Evolutionary conservation across 164 flowering plant genomes (phyloP).

Genomic region (Brasenia schreberi): DNA sequence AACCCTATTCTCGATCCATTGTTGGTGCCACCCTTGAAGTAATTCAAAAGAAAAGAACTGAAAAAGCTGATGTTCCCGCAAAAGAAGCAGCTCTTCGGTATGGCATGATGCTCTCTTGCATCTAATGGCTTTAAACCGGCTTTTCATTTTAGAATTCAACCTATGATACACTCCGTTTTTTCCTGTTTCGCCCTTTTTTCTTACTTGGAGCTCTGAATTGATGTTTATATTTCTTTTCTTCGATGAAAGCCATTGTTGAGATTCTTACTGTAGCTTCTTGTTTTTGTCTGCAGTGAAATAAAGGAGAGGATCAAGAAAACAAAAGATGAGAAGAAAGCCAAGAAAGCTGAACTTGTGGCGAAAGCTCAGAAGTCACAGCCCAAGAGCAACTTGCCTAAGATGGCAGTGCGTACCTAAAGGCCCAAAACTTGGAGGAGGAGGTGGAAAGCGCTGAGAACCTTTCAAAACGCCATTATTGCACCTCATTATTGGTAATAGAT

Average conservation of each 20-base stretch:
- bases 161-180: too few relatives aligned
- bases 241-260: too few relatives aligned
- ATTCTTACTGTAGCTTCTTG: too few relatives aligned
- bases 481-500: too few relatives aligned
- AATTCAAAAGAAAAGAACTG: slow-evolving; percentile 35
- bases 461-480: too few relatives aligned
- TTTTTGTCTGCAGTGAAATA: slow-evolving; percentile 23
- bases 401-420: slow-evolving; percentile 29
- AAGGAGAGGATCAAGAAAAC: slow-evolving; percentile 41
- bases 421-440: slow-evolving; percentile 35
- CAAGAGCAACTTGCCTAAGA: slow-evolving; percentile 25
- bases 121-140: too few relatives aligned
- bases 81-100: slow-evolving; percentile 37
- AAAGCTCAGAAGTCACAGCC: slow-evolving; percentile 21
- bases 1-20: slow-evolving; percentile 35
- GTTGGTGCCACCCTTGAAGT: slow-evolving; percentile 40
- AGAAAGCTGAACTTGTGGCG: slow-evolving; percentile 30
- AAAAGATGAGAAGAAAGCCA: slow-evolving; percentile 40
- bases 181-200: too few relatives aligned
- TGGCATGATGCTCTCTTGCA: too few relatives aligned
- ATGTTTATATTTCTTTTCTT: too few relatives aligned
- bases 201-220: too few relatives aligned
- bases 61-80: slow-evolving; percentile 36
- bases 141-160: too few relatives aligned
- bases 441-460: slow-evolving; percentile 36